phyloP scores from a whole-genome alignment of 441 rosid species.

The Arabidopsis hybrid region DNA sequence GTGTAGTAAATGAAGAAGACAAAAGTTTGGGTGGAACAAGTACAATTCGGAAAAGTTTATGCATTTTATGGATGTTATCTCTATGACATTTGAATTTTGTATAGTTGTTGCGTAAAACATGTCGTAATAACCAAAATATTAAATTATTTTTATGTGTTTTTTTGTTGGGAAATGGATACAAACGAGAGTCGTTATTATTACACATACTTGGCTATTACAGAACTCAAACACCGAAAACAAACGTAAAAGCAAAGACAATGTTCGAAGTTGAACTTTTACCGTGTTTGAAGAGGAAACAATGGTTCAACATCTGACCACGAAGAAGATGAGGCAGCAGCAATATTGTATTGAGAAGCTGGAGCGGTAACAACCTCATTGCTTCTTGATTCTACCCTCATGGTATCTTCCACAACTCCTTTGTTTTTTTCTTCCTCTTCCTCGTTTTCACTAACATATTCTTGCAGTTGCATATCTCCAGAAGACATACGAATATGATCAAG shows the following conservation, averaged over 20 bases:
- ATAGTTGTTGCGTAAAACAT: neutral
- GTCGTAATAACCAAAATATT: neutral
- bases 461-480: neutral
- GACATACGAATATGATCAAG: slow-evolving; percentile 23
- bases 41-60: neutral
- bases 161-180: neutral
- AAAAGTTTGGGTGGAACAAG: neutral
- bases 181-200: slow-evolving; percentile 2
- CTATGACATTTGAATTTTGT: neutral
- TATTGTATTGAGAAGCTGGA: slow-evolving; percentile 8
- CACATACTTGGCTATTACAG: neutral
- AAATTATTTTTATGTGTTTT: neutral
- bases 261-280: slow-evolving; percentile 6
- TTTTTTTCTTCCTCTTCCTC: slow-evolving; percentile 9
- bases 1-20: neutral
- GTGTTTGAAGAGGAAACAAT: slow-evolving; percentile 31
- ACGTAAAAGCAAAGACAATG: slow-evolving; percentile 15
- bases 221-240: neutral
- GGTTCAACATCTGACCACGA: slow-evolving; percentile 28
- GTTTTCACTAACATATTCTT: neutral
- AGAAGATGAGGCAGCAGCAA: neutral
- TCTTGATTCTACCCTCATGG: neutral
- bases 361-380: neutral
- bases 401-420: neutral
- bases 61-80: neutral